Evolutionary conservation across 129 eudicot species (phyloP), one percentile per base, ranked within the genome.

Genomic region (Heracleum sosnowskyi): DNA sequence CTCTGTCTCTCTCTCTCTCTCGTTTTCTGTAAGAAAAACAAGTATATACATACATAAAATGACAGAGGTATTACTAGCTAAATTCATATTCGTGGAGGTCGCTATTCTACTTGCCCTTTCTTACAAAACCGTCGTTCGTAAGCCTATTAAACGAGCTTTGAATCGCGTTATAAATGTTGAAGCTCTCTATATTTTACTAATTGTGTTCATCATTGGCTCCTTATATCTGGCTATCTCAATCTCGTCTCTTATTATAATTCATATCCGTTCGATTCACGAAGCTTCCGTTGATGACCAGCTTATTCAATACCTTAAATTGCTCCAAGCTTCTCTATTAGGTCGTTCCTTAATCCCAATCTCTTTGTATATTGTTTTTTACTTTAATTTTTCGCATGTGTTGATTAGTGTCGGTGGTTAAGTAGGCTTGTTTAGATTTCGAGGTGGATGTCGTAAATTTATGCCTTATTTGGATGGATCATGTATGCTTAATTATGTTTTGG

Each of bases 271-370:
- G 17, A 44, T 75, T 8, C 51, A 11, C 26, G 28, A 60, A 42
- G 79, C 73, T 29, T 57, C 78, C 16, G 16, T 80, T 55, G 47
- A 22, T 62, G 75, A 75, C 37, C 79, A 75, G 66, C 49, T 75
- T 62, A 45, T 74, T 13, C 66, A 44, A 20, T 5, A 51, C 29
- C 51, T 63, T 12, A 44, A 80, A 42, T 40, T 35, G 66, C 79
- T 80, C 15, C 79, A 22, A 42, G 79, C 83, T 35, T 74, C 75
- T 75, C 78, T 80, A 42, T 42, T 55, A 28, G 83, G 79, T 80
- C 26, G 35, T 24, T 68, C n/a, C 28, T 45, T 1, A 40, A 16
- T 40, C 34, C 39, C 28, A 1, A 15, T 72, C 35, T 24, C 0
- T 40, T 2, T 47, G 1, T 39, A 16, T 12, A 5, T 28, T 5